These are phyloP conservation scores for Daldinia sp. DNA, from an alignment of 2,329 filamentous ascomycete species.

Conservation along the genomic window DNA sequence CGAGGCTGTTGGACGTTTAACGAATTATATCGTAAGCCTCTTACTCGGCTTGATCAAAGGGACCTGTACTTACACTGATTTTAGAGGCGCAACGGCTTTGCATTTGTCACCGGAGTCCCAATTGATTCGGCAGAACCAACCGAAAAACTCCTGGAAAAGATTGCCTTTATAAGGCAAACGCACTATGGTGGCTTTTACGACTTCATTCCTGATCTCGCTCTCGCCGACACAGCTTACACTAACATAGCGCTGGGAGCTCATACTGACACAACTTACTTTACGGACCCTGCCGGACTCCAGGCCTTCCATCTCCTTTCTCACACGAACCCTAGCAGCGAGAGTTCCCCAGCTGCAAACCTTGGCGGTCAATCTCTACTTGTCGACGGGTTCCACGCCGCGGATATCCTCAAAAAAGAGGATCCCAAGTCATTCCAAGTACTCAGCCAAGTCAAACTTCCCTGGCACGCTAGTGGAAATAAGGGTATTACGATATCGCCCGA, in stretches of 20 bases:
- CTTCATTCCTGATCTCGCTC: constrained; percentile 88
- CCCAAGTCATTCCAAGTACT: constrained; percentile 70
- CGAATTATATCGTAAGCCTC: constrained; percentile 68
- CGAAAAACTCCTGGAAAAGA: constrained; percentile 78
- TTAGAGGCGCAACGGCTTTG: constrained; percentile 78
- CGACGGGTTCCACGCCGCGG: constrained; percentile 84
- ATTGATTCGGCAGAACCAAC: constrained; percentile 75
- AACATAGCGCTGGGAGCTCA: constrained; percentile 84
- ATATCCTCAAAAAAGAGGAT: constrained; percentile 66
- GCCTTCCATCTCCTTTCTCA: constrained; percentile 93
- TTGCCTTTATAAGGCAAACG: constrained; percentile 88
- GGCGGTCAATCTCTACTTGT: constrained; percentile 87
- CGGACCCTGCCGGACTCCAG: constrained; percentile 89
- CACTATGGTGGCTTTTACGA: constrained; percentile 88
- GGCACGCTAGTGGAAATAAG: constrained; percentile 90
- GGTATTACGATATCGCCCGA: constrained; percentile 84
- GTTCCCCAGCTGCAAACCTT: constrained; percentile 43
- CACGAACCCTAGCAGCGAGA: constrained; percentile 48
- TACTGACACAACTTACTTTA: constrained; percentile 97
- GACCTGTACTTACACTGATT: constrained; percentile 31
- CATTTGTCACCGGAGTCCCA: constrained; percentile 79
- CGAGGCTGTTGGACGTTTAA: constrained; percentile 69
- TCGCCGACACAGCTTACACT: constrained; percentile 93
- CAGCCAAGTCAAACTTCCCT: constrained; percentile 69
- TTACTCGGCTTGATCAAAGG: background rate